A percentile compares a stretch with the other conserved stretches of the same genome.
phyloP scores from a whole-genome alignment of 139 green algal species.

The Chlorella sp. region DNA sequence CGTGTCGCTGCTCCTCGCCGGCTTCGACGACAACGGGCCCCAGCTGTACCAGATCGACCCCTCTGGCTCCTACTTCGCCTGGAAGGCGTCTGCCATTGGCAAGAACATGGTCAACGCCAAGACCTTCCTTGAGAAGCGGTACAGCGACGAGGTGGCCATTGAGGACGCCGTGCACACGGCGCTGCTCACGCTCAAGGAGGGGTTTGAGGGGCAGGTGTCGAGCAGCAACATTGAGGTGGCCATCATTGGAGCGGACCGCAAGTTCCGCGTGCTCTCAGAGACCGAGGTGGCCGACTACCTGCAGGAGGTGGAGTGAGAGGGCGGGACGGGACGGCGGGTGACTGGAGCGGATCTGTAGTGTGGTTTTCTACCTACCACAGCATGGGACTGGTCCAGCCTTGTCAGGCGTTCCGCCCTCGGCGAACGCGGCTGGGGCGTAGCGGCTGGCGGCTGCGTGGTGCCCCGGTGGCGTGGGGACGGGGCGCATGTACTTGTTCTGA shows the following conservation, averaged over 20 bases:
- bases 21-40: conserved; percentile 89
- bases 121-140: conserved; percentile 90
- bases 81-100: conserved; percentile 91
- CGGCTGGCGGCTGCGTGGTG: too few relatives aligned
- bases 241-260: conserved; percentile 84
- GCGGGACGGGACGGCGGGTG: too few relatives aligned
- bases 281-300: conserved; percentile 97
- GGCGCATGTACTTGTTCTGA: too few relatives aligned
- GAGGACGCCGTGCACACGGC: conserved; percentile 98
- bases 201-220: conserved; percentile 88
- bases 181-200: conserved; percentile 97
- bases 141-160: conserved; percentile 94
- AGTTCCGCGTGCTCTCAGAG: conserved; percentile 87
- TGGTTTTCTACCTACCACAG: too few relatives aligned
- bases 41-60: conserved; percentile 99
- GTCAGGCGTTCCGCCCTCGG: too few relatives aligned
- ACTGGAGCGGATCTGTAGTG: too few relatives aligned
- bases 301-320: conserved; percentile 91
- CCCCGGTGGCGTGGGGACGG: too few relatives aligned
- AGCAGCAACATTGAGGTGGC: conserved; percentile 73
- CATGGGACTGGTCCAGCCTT: too few relatives aligned
- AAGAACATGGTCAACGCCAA: conserved; percentile 99
- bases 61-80: conserved; percentile 96
- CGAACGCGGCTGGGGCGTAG: too few relatives aligned
- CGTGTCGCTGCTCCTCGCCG: conserved; percentile 94